A percentile compares a stretch with the other conserved stretches of the same genome.
phyloP scores from a whole-genome alignment of 805 yeast species.

The Candida anglica region DNA sequence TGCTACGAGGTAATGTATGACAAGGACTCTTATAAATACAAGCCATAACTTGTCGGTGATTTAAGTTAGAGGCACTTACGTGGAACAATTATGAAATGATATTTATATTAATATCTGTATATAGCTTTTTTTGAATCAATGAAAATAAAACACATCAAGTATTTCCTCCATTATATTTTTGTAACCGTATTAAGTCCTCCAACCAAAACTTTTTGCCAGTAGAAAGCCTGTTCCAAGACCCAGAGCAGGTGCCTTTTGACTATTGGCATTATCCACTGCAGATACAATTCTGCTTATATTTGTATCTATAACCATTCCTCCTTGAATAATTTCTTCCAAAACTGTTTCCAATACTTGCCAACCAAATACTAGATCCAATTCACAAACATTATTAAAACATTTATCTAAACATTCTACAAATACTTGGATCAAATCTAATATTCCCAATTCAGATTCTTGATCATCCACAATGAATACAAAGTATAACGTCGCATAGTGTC shows the following conservation, averaged over 20 bases:
- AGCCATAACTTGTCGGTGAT: too few relatives aligned
- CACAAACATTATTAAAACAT: slow-evolving; percentile 93
- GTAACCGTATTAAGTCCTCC: slow-evolving; percentile 3
- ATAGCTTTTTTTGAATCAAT: too few relatives aligned
- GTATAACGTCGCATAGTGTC: slow-evolving; percentile 93
- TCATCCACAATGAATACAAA: slow-evolving; percentile 95
- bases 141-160: too few relatives aligned
- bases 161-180: too few relatives aligned
- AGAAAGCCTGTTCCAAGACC: slow-evolving; percentile 19
- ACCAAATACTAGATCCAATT: slow-evolving; percentile 93
- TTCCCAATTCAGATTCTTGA: slow-evolving; percentile 93
- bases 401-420: slow-evolving; percentile 92
- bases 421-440: slow-evolving; percentile 89
- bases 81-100: background rate
- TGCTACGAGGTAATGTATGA: background rate
- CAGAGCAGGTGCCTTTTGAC: slow-evolving; percentile 34
- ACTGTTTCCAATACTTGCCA: slow-evolving; percentile 97
- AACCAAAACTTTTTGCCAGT: slow-evolving; percentile 11
- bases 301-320: slow-evolving; percentile 97
- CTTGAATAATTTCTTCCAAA: slow-evolving; percentile 87
- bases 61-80: too few relatives aligned
- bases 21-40: too few relatives aligned
- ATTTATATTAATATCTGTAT: background rate
- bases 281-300: slow-evolving; percentile 76
- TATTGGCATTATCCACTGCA: slow-evolving; percentile 72